phyloP scores from a whole-genome alignment of 352 stramenopile species.

The Phytophthora cactorum region DNA sequence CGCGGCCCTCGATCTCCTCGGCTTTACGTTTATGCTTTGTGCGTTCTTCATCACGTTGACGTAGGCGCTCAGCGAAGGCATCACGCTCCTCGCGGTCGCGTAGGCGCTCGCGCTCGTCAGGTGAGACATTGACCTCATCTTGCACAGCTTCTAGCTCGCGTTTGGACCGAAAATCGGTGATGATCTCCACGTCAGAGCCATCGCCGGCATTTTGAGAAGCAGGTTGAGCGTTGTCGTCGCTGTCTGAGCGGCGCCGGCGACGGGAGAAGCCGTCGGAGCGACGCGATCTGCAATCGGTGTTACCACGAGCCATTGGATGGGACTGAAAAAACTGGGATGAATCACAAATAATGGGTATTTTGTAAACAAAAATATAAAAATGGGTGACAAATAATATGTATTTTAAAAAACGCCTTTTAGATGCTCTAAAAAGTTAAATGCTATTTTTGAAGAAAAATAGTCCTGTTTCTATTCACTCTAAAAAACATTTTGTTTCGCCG shows the following conservation, averaged over 20 bases:
- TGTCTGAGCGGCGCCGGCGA: conserved; percentile 32
- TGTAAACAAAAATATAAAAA: too few species aligned
- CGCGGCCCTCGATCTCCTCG: conserved; percentile 36
- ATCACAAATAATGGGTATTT: too few species aligned
- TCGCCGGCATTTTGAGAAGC: conserved; percentile 8
- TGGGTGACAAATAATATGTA: too few species aligned
- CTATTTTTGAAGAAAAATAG: too few species aligned
- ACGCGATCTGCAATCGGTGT: conserved; percentile 11
- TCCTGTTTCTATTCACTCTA: too few species aligned
- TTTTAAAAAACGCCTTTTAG: too few species aligned
- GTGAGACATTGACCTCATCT: conserved; percentile 28
- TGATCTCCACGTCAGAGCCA: conserved; percentile 39
- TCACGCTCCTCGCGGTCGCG: conserved; percentile 77
- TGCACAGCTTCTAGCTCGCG: conserved; percentile 33
- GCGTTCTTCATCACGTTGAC: conserved; percentile 76
- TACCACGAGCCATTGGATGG: conserved; percentile 16
- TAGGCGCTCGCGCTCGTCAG: conserved; percentile 58
- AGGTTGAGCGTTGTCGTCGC: conserved; percentile 8
- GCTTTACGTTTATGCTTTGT: conserved; percentile 69
- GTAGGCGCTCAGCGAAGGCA: conserved; percentile 82
- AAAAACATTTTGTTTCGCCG: too few species aligned
- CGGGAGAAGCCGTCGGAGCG: conserved; percentile 47
- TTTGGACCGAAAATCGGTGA: conserved; percentile 56
- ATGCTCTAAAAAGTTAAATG: too few species aligned
- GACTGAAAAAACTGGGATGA: not conserved